phyloP scores from a whole-genome alignment of 148 eudicot genomes.

The Silene uniflora region DNA sequence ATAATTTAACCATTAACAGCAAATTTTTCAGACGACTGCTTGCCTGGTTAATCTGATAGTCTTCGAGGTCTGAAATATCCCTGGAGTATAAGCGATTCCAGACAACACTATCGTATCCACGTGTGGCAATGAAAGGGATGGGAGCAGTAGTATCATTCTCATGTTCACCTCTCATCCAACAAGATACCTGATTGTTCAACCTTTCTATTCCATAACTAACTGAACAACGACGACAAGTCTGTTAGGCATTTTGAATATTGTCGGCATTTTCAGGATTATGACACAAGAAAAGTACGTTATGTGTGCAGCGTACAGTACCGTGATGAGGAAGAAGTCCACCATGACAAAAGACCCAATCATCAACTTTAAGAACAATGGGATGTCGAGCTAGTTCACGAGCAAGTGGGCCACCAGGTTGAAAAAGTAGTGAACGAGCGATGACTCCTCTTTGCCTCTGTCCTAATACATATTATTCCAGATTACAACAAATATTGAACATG shows the following conservation, averaged over 20 bases:
- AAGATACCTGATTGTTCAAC: slow-evolving; percentile 80
- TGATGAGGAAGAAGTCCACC: slow-evolving; percentile 99
- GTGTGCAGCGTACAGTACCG: slow-evolving; percentile 38
- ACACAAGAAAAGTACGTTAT: not conserved
- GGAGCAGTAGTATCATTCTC: slow-evolving; percentile 37
- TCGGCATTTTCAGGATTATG: not conserved
- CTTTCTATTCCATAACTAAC: slow-evolving; percentile 86
- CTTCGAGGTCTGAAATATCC: slow-evolving; percentile 62
- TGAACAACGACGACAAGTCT: slow-evolving; percentile 22
- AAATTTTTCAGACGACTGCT: slow-evolving; percentile 9
- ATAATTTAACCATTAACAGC: not conserved
- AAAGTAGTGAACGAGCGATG: slow-evolving; percentile 69
- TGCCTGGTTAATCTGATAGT: slow-evolving; percentile 63
- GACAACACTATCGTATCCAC: slow-evolving; percentile 94
- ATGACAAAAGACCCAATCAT: slow-evolving; percentile 97
- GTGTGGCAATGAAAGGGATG: slow-evolving; percentile 76
- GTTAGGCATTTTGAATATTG: not conserved
- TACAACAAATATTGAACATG: not conserved
- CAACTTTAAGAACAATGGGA: slow-evolving; percentile 76
- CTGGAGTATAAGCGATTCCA: slow-evolving; percentile 95
- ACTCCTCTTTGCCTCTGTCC: slow-evolving; percentile 99
- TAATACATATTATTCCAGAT: slow-evolving; percentile 38
- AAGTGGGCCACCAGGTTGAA: slow-evolving; percentile 87
- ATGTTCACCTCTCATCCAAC: slow-evolving; percentile 72
- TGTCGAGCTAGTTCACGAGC: slow-evolving; percentile 89